phyloP scores from a whole-genome alignment of 2,329 filamentous ascomycete species.

The Fusarium algeriense region DNA sequence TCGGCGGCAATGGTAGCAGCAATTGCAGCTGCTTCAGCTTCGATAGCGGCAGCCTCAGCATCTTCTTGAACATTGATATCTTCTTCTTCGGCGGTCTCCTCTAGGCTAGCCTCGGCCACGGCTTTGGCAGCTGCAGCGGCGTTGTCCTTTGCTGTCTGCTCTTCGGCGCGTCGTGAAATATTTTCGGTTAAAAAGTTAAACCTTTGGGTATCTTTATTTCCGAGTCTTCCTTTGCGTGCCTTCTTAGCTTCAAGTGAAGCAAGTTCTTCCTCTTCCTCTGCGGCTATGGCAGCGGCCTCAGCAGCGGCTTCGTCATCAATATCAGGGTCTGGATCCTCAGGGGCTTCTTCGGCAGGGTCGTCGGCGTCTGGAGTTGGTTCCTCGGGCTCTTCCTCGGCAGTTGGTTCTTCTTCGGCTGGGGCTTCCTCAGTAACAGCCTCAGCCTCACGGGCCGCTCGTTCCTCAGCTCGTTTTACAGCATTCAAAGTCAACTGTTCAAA shows the following conservation, averaged over 20 bases:
- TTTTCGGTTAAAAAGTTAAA: slow-evolving; percentile 54
- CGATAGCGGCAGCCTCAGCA: slow-evolving; percentile 34
- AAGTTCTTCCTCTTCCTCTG: slow-evolving; percentile 55
- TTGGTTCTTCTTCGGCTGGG: neutral
- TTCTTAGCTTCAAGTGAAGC: slow-evolving; percentile 61
- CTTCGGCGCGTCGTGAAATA: slow-evolving; percentile 51
- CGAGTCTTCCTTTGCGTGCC: slow-evolving; percentile 60
- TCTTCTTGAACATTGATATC: slow-evolving; percentile 26
- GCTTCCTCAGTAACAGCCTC: slow-evolving; percentile 31
- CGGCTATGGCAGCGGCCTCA: slow-evolving; percentile 34
- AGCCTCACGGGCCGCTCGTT: slow-evolving; percentile 35
- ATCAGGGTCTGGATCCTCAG: slow-evolving; percentile 1
- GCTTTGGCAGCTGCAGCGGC: slow-evolving; percentile 51
- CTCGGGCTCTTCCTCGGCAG: slow-evolving; percentile 14
- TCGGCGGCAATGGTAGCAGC: slow-evolving; percentile 26
- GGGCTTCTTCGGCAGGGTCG: slow-evolving; percentile 16
- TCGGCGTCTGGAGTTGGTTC: slow-evolving; percentile 25
- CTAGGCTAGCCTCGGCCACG: slow-evolving; percentile 23
- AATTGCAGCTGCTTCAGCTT: slow-evolving; percentile 6
- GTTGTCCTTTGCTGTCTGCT: slow-evolving; percentile 52
- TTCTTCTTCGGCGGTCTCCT: slow-evolving; percentile 46
- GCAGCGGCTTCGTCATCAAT: slow-evolving; percentile 19
- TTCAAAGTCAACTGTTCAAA: slow-evolving; percentile 34
- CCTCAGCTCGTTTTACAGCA: slow-evolving; percentile 33
- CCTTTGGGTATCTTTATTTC: slow-evolving; percentile 61